Conservation (phyloP, 805 yeast species). For the Candida insectorum region DNA sequence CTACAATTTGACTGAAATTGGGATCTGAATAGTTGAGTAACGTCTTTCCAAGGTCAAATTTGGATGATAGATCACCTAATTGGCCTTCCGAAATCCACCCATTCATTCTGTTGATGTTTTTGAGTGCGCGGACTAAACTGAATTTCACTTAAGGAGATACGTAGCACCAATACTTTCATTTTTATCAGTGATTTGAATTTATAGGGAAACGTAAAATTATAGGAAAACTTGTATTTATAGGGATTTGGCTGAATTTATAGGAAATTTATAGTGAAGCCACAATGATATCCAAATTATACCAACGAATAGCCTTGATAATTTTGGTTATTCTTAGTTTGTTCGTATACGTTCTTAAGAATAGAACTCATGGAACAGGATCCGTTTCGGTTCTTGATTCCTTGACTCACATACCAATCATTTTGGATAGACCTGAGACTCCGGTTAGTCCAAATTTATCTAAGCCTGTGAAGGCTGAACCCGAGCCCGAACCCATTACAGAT, state of each 20-base stretch:
- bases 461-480: no score
- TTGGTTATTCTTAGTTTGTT: conserved; percentile 2
- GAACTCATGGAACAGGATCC: neutral
- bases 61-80: conserved; percentile 1
- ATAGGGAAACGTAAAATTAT: no score
- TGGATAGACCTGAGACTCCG: conserved; percentile 1
- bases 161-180: no score
- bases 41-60: conserved; percentile 1
- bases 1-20: conserved; percentile 20
- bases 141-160: neutral
- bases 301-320: conserved; percentile 9
- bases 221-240: no score
- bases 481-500: no score
- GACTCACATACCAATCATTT: conserved; percentile 6
- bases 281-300: conserved; percentile 11
- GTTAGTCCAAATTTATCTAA: no score
- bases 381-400: conserved; percentile 12
- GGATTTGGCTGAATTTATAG: no score
- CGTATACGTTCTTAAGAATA: conserved; percentile 7
- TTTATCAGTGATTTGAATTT: no score
- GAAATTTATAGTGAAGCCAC: no score
- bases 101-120: conserved; percentile 16
- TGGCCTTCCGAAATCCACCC: conserved; percentile 21
- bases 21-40: conserved; percentile 24
- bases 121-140: neutral